Conservation (phyloP, 2,329 filamentous ascomycete species). For the Aureobasidium leucospermi region DNA sequence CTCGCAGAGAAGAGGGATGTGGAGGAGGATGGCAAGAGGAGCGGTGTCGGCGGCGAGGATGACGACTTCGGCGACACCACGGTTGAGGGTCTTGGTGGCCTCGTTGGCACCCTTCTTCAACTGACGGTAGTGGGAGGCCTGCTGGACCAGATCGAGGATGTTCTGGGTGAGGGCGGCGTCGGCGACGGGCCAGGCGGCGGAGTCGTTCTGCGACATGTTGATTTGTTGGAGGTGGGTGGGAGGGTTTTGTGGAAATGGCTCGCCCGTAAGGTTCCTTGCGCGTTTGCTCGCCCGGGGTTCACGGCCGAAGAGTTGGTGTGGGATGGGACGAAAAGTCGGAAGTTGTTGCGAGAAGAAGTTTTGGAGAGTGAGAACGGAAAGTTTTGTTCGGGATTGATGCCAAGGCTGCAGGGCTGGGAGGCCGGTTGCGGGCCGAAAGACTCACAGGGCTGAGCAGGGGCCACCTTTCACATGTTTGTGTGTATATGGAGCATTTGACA, state of each 20-base stretch:
- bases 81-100: slow-evolving; percentile 20
- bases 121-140: slow-evolving; percentile 52
- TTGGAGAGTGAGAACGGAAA: neutral
- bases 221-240: neutral
- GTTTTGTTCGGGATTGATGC: neutral
- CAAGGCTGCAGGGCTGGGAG: neutral
- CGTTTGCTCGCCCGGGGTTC: slow-evolving; percentile 13
- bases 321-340: neutral
- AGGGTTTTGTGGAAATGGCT: neutral
- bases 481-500: neutral
- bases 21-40: slow-evolving; percentile 79
- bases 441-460: neutral
- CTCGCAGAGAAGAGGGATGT: slow-evolving; percentile 82
- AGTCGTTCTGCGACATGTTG: slow-evolving; percentile 17
- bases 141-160: slow-evolving; percentile 54
- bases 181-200: slow-evolving; percentile 26
- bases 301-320: slow-evolving; percentile 4
- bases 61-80: slow-evolving; percentile 78
- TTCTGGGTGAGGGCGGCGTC: slow-evolving; percentile 44
- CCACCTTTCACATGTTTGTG: slow-evolving; percentile 1
- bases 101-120: slow-evolving; percentile 87
- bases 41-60: slow-evolving; percentile 83
- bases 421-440: neutral
- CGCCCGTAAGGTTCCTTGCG: slow-evolving; percentile 14
- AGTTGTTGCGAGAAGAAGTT: neutral